These are phyloP conservation scores for Fusarium mangiferae DNA, from an alignment of 2,329 filamentous ascomycete species.

Conservation along the genomic window DNA sequence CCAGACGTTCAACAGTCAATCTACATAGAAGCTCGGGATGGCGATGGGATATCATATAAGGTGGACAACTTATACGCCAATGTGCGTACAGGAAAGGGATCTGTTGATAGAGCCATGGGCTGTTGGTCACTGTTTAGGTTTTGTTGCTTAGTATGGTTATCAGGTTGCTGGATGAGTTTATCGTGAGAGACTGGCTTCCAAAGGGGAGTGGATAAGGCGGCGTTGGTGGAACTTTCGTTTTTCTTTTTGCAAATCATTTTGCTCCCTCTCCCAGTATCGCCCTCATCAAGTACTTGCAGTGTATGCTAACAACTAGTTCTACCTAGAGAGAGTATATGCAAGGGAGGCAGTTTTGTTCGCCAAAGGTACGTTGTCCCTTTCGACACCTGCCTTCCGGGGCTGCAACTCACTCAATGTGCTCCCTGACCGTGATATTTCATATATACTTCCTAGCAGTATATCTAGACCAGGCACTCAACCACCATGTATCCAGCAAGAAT, in stretches of 20 bases:
- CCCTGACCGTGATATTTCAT: not conserved
- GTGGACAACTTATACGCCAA: not conserved
- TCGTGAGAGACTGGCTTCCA: conserved; percentile 19
- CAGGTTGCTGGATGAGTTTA: conserved; percentile 29
- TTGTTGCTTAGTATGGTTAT: conserved; percentile 21
- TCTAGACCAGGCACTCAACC: not conserved
- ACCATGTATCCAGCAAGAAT: not conserved
- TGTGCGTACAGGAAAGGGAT: conserved; percentile 2
- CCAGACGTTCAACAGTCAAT: conserved; percentile 8
- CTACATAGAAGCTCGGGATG: conserved; percentile 16
- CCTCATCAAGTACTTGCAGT: conserved; percentile 20
- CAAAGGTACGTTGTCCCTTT: conserved; percentile 40
- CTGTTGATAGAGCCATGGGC: conserved; percentile 1
- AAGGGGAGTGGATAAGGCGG: conserved; percentile 24
- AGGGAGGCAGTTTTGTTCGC: conserved; percentile 20
- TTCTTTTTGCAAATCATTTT: conserved; percentile 35
- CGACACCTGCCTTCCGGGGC: not conserved
- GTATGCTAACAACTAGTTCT: conserved; percentile 37
- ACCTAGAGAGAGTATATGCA: conserved; percentile 19
- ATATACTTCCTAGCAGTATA: not conserved
- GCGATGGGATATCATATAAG: conserved; percentile 4
- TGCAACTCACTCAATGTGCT: not conserved
- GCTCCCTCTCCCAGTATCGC: conserved; percentile 17
- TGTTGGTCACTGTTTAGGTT: conserved; percentile 23
- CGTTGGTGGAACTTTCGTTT: conserved; percentile 32